Percentiles rank a stretch among this genome's conserved stretches.
phyloP scores from a whole-genome alignment of 2,329 filamentous ascomycete genomes.

The Arthrobotrys pseudoclavata region DNA sequence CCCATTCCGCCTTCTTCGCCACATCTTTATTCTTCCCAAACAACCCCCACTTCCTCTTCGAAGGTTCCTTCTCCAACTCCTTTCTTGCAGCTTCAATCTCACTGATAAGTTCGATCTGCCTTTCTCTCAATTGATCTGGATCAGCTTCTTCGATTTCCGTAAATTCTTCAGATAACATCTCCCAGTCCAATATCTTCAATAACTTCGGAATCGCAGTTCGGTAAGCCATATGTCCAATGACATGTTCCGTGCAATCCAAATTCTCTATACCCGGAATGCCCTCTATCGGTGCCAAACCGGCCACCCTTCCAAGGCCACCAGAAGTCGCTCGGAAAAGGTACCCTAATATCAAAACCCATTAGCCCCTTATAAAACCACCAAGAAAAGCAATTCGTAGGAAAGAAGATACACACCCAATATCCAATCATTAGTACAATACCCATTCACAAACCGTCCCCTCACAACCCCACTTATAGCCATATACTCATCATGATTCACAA shows the following conservation, averaged over 20 bases:
- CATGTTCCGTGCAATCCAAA: constrained; percentile 75
- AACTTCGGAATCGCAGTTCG: constrained; percentile 77
- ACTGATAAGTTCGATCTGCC: constrained; percentile 52
- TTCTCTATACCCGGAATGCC: constrained; percentile 78
- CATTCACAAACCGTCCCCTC: constrained; percentile 83
- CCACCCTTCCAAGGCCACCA: constrained; percentile 86
- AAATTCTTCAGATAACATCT: constrained; percentile 66
- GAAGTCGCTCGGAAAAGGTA: constrained; percentile 96
- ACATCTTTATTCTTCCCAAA: constrained; percentile 87
- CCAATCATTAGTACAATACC: constrained; percentile 88
- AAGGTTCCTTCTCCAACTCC: constrained; percentile 60
- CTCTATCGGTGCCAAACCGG: constrained; percentile 79
- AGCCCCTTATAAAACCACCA: constrained; percentile 1
- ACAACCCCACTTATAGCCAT: constrained; percentile 81
- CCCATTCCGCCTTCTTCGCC: constrained; percentile 65
- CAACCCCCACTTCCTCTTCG: constrained; percentile 60
- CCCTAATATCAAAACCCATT: constrained; percentile 65
- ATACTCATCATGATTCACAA: constrained; percentile 79
- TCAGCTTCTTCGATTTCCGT: constrained; percentile 58
- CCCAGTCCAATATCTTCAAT: constrained; percentile 73
- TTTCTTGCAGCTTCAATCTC: constrained; percentile 58
- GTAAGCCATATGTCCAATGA: constrained; percentile 79
- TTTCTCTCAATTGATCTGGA: constrained; percentile 67
- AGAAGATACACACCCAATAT: constrained; percentile 83
- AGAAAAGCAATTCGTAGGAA: too few relatives aligned